Evolutionary conservation across 176 grass and related monocot species (phyloP).

Genomic region (Thalia dealbata): DNA sequence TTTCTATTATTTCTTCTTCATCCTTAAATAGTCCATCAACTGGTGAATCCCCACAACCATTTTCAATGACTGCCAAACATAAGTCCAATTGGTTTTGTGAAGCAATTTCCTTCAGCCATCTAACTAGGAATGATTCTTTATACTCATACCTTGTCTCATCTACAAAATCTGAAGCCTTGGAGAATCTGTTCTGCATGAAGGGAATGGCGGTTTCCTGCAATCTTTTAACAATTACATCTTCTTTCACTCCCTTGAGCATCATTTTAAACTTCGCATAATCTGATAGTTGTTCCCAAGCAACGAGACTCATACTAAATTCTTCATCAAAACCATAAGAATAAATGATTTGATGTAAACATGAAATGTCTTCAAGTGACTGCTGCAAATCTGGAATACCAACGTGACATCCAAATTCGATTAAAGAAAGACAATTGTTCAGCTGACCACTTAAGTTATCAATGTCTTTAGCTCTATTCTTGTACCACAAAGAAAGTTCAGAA

Average conservation of each 20-base stretch:
- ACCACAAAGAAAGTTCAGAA: constrained; percentile 71
- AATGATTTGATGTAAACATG: constrained; percentile 59
- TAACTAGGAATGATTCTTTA: constrained; percentile 53
- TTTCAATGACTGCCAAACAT: constrained; percentile 74
- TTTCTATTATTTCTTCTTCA: constrained; percentile 66
- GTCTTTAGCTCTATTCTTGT: constrained; percentile 65
- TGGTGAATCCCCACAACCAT: constrained; percentile 65
- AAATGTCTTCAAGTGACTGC: constrained; percentile 65
- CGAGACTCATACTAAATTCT: constrained; percentile 66
- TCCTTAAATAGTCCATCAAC: constrained; percentile 65
- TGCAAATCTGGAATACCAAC: constrained; percentile 59
- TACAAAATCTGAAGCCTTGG: constrained; percentile 26
- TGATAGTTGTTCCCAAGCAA: constrained; percentile 55
- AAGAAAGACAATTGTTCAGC: constrained; percentile 71
- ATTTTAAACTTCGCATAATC: constrained; percentile 93
- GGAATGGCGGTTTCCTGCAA: constrained; percentile 69
- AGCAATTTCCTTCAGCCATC: constrained; percentile 88
- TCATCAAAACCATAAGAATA: constrained; percentile 51
- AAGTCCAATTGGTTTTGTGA: constrained; percentile 45
- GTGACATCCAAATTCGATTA: constrained; percentile 67
- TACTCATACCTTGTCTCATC: constrained; percentile 16
- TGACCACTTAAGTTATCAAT: constrained; percentile 97
- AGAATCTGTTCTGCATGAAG: constrained; percentile 56
- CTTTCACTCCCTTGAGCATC: constrained; percentile 68
- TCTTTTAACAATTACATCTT: constrained; percentile 54